A percentile compares a stretch with the other conserved stretches of the same genome.
Conservation (phyloP, 495 filamentous ascomycete species). For the Hyphodiscus hymeniophilus region DNA sequence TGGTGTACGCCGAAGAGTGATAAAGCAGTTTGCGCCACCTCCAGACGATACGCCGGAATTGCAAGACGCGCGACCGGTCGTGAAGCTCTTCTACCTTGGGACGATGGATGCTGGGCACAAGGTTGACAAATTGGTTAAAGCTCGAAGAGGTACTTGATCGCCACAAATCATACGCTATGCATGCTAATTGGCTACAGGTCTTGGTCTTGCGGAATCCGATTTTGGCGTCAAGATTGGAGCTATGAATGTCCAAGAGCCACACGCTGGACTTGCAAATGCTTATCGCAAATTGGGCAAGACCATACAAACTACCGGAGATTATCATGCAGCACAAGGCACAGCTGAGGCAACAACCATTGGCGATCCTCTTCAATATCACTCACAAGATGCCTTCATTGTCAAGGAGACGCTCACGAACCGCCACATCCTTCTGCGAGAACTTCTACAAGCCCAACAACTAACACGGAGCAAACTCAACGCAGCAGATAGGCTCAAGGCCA, state of each 20-base stretch:
- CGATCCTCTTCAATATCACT: slow-evolving; percentile 92
- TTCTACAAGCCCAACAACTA: slow-evolving; percentile 75
- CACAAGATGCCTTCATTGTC: slow-evolving; percentile 92
- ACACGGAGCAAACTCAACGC: slow-evolving; percentile 72
- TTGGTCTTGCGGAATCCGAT: slow-evolving; percentile 88
- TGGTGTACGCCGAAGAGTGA: slow-evolving; percentile 82
- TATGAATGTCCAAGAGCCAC: slow-evolving; percentile 83
- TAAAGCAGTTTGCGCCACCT: slow-evolving; percentile 98
- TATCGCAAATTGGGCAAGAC: slow-evolving; percentile 93
- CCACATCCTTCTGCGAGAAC: slow-evolving; percentile 93
- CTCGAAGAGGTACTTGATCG: slow-evolving; percentile 64
- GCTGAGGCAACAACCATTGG: slow-evolving; percentile 92
- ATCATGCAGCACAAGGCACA: slow-evolving; percentile 94
- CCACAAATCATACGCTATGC: not conserved
- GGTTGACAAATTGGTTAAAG: slow-evolving; percentile 88
- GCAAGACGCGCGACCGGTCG: slow-evolving; percentile 75
- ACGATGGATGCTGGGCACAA: slow-evolving; percentile 95
- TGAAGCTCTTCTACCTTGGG: slow-evolving; percentile 93
- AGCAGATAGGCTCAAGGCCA: slow-evolving; percentile 79
- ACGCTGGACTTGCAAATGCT: slow-evolving; percentile 76
- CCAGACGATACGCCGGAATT: slow-evolving; percentile 96
- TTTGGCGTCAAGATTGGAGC: slow-evolving; percentile 81
- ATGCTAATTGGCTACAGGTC: slow-evolving; percentile 42
- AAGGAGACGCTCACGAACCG: slow-evolving; percentile 98
- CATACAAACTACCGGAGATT: slow-evolving; percentile 88